These are phyloP conservation scores for Cutaneotrichosporon daszewskae DNA, from an alignment of 1,284 basidiomycete genomes.

Conservation along the genomic window DNA sequence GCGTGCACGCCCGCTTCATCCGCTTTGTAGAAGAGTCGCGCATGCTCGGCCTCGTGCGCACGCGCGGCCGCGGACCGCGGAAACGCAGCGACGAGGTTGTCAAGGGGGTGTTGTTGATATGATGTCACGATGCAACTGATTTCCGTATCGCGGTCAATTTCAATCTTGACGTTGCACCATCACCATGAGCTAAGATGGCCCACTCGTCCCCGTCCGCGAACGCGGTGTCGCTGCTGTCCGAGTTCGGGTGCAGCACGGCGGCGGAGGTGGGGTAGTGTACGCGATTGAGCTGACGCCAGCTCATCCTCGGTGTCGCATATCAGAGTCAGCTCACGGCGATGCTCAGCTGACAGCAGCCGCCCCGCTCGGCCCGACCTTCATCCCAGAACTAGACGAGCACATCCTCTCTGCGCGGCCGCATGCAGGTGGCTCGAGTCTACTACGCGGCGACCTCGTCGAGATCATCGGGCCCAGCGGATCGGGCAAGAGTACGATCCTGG, in stretches of 20 bases:
- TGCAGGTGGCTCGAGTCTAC: conserved; percentile 29
- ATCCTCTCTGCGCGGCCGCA: conserved; percentile 29
- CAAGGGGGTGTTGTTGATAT: conserved; percentile 34
- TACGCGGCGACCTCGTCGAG: conserved; percentile 45
- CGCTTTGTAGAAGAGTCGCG: conserved; percentile 41
- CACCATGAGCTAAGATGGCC: not conserved
- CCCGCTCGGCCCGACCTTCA: conserved; percentile 41
- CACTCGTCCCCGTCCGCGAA: not conserved
- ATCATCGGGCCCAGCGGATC: conserved; percentile 39
- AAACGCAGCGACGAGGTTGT: conserved; percentile 37
- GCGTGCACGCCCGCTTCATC: conserved; percentile 39
- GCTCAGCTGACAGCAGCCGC: conserved; percentile 20
- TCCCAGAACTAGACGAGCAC: conserved; percentile 33
- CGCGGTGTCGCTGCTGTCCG: conserved; percentile 20
- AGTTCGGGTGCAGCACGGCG: conserved; percentile 29
- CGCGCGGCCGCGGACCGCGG: conserved; percentile 24
- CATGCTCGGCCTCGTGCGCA: conserved; percentile 39
- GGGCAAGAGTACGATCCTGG: conserved; percentile 26
- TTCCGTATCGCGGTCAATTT: not conserved
- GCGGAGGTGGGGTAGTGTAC: conserved; percentile 24
- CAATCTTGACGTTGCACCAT: too few relatives aligned
- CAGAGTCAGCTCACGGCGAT: conserved; percentile 18
- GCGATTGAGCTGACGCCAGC: conserved; percentile 5
- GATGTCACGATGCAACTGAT: conserved; percentile 2
- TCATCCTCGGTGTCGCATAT: conserved; percentile 28